Evolutionary conservation across 2,329 filamentous ascomycete genomes (phyloP).

Genomic region (Aspergillus tamarii): DNA sequence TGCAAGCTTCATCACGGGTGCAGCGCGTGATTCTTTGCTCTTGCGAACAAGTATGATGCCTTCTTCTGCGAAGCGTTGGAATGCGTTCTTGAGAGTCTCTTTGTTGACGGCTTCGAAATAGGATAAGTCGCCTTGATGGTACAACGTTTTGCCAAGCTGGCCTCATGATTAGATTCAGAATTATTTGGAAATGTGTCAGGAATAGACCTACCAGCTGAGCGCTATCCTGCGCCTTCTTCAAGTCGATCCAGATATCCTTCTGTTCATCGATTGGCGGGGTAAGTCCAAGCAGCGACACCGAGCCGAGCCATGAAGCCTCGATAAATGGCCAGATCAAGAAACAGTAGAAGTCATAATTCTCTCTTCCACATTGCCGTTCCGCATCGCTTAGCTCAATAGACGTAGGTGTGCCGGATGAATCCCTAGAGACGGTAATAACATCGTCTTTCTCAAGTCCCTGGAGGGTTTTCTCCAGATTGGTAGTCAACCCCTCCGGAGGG

Average conservation of each 20-base stretch:
- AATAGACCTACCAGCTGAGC: conserved; percentile 70
- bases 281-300: conserved; percentile 83
- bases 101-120: conserved; percentile 99
- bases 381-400: conserved; percentile 72
- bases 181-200: too few relatives aligned
- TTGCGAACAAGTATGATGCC: conserved; percentile 80
- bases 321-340: conserved; percentile 99
- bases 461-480: conserved; percentile 81
- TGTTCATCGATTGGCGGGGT: conserved; percentile 67
- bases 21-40: conserved; percentile 55
- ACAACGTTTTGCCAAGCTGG: conserved; percentile 90
- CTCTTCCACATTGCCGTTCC: conserved; percentile 77
- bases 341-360: conserved; percentile 98
- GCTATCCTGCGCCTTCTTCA: conserved; percentile 75
- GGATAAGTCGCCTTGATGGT: conserved; percentile 93
- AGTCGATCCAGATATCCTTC: conserved; percentile 77
- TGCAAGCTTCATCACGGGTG: conserved; percentile 64
- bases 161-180: conserved; percentile 18
- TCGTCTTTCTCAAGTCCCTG: conserved; percentile 75
- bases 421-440: conserved; percentile 69
- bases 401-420: conserved; percentile 59
- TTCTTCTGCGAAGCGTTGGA: conserved; percentile 84
- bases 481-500: conserved; percentile 77
- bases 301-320: conserved; percentile 89
- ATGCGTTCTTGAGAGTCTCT: conserved; percentile 93